A percentile compares a stretch with the other conserved stretches of the same genome.
Evolutionary conservation across 441 rosid species (phyloP).

Genomic region (Erodium chrysanthum): DNA sequence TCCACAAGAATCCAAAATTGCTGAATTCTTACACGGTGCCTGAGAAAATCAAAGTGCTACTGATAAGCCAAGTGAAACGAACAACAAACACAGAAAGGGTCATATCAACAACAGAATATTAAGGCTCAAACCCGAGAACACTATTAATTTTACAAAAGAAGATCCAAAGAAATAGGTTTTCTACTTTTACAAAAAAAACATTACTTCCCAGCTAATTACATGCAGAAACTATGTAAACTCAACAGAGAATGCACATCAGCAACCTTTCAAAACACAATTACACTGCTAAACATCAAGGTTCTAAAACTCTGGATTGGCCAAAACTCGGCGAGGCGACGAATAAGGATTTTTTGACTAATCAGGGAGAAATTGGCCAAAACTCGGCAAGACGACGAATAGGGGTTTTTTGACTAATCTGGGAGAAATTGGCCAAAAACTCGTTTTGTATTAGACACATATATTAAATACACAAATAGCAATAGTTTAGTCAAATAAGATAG

Average conservation of each 20-base stretch:
- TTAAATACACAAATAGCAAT: no score
- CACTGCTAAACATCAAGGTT: no score
- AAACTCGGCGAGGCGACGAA: no score
- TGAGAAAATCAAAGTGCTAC: background rate
- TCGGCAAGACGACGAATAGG: no score
- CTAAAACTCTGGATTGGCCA: no score
- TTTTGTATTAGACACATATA: no score
- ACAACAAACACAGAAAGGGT: background rate
- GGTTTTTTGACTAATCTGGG: no score
- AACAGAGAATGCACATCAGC: background rate
- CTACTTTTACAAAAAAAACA: background rate
- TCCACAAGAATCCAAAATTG: background rate
- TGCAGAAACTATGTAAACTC: background rate
- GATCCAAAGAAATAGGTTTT: background rate
- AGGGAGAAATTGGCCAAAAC: no score
- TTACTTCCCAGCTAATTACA: background rate
- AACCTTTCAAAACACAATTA: background rate
- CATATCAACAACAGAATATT: background rate
- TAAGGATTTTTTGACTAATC: no score
- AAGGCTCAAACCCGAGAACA: background rate
- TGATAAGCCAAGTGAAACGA: conserved; percentile 3
- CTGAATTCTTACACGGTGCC: background rate
- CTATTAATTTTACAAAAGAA: no score
- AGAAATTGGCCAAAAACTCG: no score
- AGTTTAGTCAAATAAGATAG: no score